Base-by-base conservation (phyloP, 2,329 filamentous ascomycete species). In the Claviceps purpurea region DNA sequence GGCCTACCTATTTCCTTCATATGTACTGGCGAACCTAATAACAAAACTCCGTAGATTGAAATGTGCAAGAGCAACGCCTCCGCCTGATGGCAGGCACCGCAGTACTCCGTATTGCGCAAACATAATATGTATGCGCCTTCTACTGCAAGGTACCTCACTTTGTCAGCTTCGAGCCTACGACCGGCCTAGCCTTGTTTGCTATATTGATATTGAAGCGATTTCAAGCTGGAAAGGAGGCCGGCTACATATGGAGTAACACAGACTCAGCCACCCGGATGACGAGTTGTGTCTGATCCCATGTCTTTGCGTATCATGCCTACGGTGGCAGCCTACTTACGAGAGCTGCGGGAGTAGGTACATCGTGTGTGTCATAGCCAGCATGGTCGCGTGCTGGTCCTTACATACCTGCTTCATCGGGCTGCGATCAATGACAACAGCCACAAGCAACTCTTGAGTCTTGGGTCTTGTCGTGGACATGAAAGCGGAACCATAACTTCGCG, bases 121-220 rank as follows among this genome's bases (percentile, higher is more conserved):
- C 47, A 52, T n/a, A 37, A 42, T 43, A 50, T 50, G 24, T 8
- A 11, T 34, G 30, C 26, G 26, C 43, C 51, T 42, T 47, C 47
- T 10, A 34, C 47, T 40, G 48, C 47, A 43, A 48, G 16, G 42
- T 49, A 16, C 26, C 40, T 41, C 46, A 16, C 50, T 39, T 44
- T 45, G 14, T 40, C 22, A 46, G 37, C 43, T 39, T 44, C 26
- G 14, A 46, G 39, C 24, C 24, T 24, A 24, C 24, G 24, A 24
- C 24, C n/a, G 16, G 20, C 18, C 20, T 10, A 24, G 41, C 13
- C 8, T 46, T 50, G 49, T 46, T 50, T 50, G 49, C 49, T 39
- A 20, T 13, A 7, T 14, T 20, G 20, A 26, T 3, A 11, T 14
- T 37, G 18, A 11, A 30, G 26, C 24, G 40, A 14, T 37, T 18